These are phyloP conservation scores for Claviceps humidiphila DNA, from an alignment of 2,329 filamentous ascomycete genomes.

Conservation along the genomic window DNA sequence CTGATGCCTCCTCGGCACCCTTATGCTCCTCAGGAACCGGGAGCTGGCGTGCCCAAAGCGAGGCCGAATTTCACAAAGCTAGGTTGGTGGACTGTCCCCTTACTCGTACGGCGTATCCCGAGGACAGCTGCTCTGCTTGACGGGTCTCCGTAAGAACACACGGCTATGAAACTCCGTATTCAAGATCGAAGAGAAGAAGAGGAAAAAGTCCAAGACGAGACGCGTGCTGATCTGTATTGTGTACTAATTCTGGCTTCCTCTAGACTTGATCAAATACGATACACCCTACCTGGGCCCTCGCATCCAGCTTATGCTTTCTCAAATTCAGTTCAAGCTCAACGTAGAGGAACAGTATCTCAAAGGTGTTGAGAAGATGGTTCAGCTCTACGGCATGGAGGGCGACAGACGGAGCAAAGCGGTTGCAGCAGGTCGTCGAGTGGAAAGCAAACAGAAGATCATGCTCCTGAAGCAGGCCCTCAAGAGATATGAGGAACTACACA, in stretches of 20 bases:
- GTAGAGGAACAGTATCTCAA: slow-evolving; percentile 99
- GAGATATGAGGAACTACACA: slow-evolving; percentile 92
- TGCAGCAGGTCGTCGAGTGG: slow-evolving; percentile 75
- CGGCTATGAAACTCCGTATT: neutral
- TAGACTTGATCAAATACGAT: slow-evolving; percentile 97
- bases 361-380: slow-evolving; percentile 98
- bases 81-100: slow-evolving; percentile 41
- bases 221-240: neutral
- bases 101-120: neutral
- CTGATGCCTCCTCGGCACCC: slow-evolving; percentile 73
- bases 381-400: slow-evolving; percentile 92
- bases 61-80: slow-evolving; percentile 92
- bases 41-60: slow-evolving; percentile 54
- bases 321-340: slow-evolving; percentile 96
- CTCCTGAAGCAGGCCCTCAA: slow-evolving; percentile 91
- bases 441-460: slow-evolving; percentile 97
- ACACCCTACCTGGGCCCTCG: slow-evolving; percentile 89
- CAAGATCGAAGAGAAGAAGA: neutral
- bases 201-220: neutral
- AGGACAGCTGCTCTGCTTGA: neutral
- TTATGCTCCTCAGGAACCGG: slow-evolving; percentile 56
- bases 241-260: neutral
- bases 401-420: slow-evolving; percentile 92
- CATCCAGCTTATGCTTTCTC: slow-evolving; percentile 97
- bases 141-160: neutral